phyloP scores from a whole-genome alignment of 257 asterid genomes.

The Nicotiana knightiana region DNA sequence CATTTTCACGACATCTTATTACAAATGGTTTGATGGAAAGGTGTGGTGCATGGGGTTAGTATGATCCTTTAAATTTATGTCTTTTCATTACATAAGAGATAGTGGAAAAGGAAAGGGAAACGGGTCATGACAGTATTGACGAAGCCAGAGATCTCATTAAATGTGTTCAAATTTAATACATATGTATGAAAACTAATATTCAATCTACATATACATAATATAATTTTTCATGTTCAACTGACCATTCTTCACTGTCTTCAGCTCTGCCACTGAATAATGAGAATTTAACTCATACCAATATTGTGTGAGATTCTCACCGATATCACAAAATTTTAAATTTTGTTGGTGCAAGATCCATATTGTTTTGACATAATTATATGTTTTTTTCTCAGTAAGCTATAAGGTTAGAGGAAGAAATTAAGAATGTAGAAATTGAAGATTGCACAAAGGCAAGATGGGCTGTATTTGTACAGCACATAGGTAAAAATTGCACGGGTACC shows the following conservation, averaged over 20 bases:
- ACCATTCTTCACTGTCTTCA: too few relatives aligned
- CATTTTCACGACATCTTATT: background rate
- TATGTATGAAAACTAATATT: too few relatives aligned
- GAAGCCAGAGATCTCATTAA: too few relatives aligned
- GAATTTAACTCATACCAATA: too few relatives aligned
- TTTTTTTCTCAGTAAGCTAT: background rate
- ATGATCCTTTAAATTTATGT: background rate
- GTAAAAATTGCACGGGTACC: too few relatives aligned
- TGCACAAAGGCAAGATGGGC: constrained; percentile 43
- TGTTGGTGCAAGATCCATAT: background rate
- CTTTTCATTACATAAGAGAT: background rate
- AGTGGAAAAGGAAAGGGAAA: too few relatives aligned
- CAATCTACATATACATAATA: too few relatives aligned
- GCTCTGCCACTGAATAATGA: too few relatives aligned
- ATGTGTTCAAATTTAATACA: too few relatives aligned
- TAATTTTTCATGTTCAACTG: too few relatives aligned
- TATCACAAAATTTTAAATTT: too few relatives aligned
- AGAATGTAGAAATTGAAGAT: constrained; percentile 59
- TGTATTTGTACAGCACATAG: constrained; percentile 44
- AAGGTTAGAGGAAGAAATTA: background rate
- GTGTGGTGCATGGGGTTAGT: background rate
- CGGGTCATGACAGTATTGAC: background rate
- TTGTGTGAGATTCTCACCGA: too few relatives aligned
- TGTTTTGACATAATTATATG: background rate
- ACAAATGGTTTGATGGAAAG: background rate